Percentiles rank a stretch among this genome's conserved stretches.
Evolutionary conservation across 176 grass and related monocot species (phyloP).

Genomic region (Rhynchospora tenuis): DNA sequence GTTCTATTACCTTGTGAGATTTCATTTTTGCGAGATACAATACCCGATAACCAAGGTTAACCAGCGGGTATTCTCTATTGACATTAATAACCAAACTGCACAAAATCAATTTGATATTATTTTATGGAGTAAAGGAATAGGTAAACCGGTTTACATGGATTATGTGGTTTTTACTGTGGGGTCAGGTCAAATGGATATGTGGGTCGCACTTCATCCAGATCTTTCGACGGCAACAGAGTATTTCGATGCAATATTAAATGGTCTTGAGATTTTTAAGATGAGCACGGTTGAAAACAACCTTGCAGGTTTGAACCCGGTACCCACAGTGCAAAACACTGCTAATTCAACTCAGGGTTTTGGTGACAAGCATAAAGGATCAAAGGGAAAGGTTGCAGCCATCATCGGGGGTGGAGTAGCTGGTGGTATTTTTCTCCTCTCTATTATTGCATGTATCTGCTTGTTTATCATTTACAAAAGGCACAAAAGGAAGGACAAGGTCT

Average conservation of each 20-base stretch:
- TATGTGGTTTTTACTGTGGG: slow-evolving; percentile 18
- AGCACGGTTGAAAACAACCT: slow-evolving; percentile 14
- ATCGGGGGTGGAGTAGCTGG: slow-evolving; percentile 17
- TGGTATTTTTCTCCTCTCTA: not conserved
- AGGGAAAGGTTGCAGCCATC: not conserved
- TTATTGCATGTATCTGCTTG: slow-evolving; percentile 3
- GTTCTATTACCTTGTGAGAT: slow-evolving; percentile 21
- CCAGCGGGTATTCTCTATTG: slow-evolving; percentile 25
- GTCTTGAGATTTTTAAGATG: slow-evolving; percentile 49
- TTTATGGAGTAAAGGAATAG: not conserved
- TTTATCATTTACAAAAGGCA: not conserved
- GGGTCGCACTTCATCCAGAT: slow-evolving; percentile 40
- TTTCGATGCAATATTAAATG: slow-evolving; percentile 45
- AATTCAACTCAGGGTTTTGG: not conserved
- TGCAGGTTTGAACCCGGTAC: slow-evolving; percentile 25
- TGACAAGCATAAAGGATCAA: not conserved
- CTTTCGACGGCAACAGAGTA: not conserved
- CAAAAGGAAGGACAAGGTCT: slow-evolving; percentile 34
- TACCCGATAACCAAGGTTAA: not conserved
- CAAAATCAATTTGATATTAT: slow-evolving; percentile 24
- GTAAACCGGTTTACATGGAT: slow-evolving; percentile 15
- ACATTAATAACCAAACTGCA: slow-evolving; percentile 35
- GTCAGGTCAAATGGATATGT: slow-evolving; percentile 33
- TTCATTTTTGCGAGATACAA: slow-evolving; percentile 39
- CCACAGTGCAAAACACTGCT: not conserved